Conservation (phyloP, 345 rosid species). For the Sonneratia caseolaris region DNA sequence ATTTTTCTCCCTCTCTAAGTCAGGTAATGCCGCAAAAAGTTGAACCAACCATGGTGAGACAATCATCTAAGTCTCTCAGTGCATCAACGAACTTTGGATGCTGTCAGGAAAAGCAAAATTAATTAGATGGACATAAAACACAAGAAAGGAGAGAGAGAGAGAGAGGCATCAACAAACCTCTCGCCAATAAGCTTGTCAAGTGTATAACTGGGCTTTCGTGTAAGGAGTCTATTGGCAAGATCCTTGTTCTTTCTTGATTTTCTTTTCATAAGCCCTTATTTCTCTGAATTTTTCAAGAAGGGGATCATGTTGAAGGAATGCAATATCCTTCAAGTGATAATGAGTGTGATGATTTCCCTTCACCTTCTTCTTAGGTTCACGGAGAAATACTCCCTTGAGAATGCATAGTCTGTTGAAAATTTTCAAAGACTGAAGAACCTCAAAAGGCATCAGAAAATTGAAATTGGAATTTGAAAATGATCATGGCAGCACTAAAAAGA, state of each 20-base stretch:
- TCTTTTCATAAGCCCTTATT: slow-evolving; percentile 56
- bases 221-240: slow-evolving; percentile 44
- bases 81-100: slow-evolving; percentile 82
- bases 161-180: slow-evolving; percentile 37
- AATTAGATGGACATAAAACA: not conserved
- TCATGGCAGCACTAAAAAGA: not conserved
- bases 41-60: slow-evolving; percentile 70
- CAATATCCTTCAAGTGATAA: slow-evolving; percentile 82
- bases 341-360: slow-evolving; percentile 90
- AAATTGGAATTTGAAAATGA: not conserved
- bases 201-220: slow-evolving; percentile 63
- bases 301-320: slow-evolving; percentile 77
- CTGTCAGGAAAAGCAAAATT: slow-evolving; percentile 25
- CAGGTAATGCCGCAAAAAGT: slow-evolving; percentile 89
- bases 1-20: slow-evolving; percentile 61
- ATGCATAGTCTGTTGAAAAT: slow-evolving; percentile 63
- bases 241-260: slow-evolving; percentile 70
- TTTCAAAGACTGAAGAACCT: not conserved
- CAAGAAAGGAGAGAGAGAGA: not conserved
- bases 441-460: not conserved
- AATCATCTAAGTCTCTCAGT: slow-evolving; percentile 90
- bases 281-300: slow-evolving; percentile 82
- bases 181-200: slow-evolving; percentile 63
- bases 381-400: slow-evolving; percentile 74
- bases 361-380: slow-evolving; percentile 91